A percentile compares a stretch with the other conserved stretches of the same genome.
Conservation (phyloP, 225 moss, liverwort and hornwort species). For the Sphagnum contortum region DNA sequence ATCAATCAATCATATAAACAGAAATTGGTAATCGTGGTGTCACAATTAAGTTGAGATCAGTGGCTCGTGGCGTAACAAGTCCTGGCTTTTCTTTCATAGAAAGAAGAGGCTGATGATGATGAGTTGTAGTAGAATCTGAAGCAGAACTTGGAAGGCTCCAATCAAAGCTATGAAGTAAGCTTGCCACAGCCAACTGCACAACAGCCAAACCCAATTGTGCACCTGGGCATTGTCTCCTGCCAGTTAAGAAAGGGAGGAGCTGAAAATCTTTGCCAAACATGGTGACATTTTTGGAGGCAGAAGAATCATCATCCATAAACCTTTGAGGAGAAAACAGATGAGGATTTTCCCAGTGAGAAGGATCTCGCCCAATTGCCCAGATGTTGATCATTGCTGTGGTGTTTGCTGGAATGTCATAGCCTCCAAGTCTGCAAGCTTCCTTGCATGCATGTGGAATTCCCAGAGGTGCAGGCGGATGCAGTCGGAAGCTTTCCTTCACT, state of each 20-base stretch:
- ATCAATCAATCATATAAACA: too few relatives aligned
- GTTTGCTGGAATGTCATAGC: conserved; percentile 14
- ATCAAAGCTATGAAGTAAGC: conserved; percentile 31
- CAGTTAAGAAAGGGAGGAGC: conserved; percentile 35
- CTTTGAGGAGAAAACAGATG: conserved; percentile 20
- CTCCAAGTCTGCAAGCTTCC: conserved; percentile 4
- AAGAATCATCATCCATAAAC: conserved; percentile 12
- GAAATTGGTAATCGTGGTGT: too few relatives aligned
- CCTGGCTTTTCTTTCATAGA: too few relatives aligned
- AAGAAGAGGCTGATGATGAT: too few relatives aligned
- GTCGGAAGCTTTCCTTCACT: conserved; percentile 30
- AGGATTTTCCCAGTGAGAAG: conserved; percentile 13
- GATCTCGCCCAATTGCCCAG: conserved; percentile 31
- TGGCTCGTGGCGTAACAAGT: too few relatives aligned
- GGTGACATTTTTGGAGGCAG: background rate
- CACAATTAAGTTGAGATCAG: too few relatives aligned
- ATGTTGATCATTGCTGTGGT: conserved; percentile 18
- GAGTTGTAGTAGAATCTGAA: too few relatives aligned
- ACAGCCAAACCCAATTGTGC: conserved; percentile 30
- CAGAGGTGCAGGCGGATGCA: conserved; percentile 38
- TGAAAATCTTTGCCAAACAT: conserved; percentile 42
- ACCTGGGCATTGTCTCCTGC: conserved; percentile 43
- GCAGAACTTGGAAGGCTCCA: conserved; percentile 10
- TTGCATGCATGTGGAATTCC: conserved; percentile 30
- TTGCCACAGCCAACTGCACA: conserved; percentile 35